Evolutionary conservation across 164 flowering plant genomes (phyloP), one percentile per base, ranked within the genome.

Genomic region (Dillenia suffruticosa): DNA sequence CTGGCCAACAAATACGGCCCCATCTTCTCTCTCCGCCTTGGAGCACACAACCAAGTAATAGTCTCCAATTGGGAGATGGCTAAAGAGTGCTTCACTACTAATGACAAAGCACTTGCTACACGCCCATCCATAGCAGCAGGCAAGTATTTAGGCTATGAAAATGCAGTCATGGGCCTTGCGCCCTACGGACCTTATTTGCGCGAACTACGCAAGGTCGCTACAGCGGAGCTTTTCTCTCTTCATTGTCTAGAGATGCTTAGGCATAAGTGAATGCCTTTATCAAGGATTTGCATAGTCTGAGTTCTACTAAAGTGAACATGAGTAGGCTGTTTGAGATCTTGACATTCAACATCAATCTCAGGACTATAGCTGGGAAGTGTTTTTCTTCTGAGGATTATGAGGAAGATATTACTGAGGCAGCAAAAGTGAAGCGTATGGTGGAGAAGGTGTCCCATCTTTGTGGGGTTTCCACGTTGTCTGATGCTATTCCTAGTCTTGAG

Each of bases 1-100:
- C 56, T 77, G 55, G 79, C 79, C 12, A 81, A 80, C 11, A 58
- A 62, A 9, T 60, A 61, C 53, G 82, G 84, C 56, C 80, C 84
- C 0, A 60, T 71, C 32, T 80, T 61, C 78, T 46, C 72, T 0
- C 65, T 81, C 50, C 51, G 63, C 24, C 69, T 78, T 4, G 84
- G 84, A 17, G 10, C 2, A 12, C 73, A 63, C 9, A 57, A 10
- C 2, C 59, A 26, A 4, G 22, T 81, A 11, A 74, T 78, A 8
- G 56, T 81, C 52, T 75, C 76, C 51, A 65, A 63, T 22, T 49
- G 63, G 63, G 75, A 75, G 44, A 43, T 50, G 44, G 63, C 53
- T 4, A 81, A 67, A 46, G 80, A 81, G 3, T 76, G 75, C 63
- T 67, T 74, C 69, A 57, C 77, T 40, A 70, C 67, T 2, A 69